Evolutionary conservation across 495 filamentous ascomycete species (phyloP), one percentile per base, ranked within the genome.

Genomic region (Mytilinidion resinicola): DNA sequence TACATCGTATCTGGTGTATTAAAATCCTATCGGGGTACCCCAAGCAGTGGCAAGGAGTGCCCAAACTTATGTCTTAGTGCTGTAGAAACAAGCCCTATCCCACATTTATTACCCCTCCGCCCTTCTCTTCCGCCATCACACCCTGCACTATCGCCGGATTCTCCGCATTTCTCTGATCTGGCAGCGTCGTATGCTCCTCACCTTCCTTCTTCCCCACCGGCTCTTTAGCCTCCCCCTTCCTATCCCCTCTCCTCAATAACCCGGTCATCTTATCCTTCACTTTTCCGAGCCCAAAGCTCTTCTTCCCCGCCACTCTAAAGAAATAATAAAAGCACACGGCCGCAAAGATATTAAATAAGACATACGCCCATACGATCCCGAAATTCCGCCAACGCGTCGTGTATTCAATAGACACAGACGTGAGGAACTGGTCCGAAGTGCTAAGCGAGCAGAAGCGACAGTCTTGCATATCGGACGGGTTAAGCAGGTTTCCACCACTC

Each of bases 241-340:
- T 2, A 6, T 30, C 25, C 25, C 25, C 25, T 6, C 25, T 30
- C 25, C 25, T 30, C 25, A 43, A 3, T 8, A 43, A 43, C 17
- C 41, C 41, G 3, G 4, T n/a, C 3, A n/a, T 4, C 17, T 43
- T n/a, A 2, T 78, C 72, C 67, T 77, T 76, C 54, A 68, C 67
- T 48, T 79, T 76, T 65, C 73, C 76, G 14, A 19, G 12, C 52
- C 20, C 8, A 15, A 15, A 21, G 14, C 51, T 56, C 51, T 63
- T 53, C 48, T 81, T 58, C 58, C 20, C 17, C 14, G 88, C 88
- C 51, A 95, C 86, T 6, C 90, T 76, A 7, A 81, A 78, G 53
- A 91, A 69, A 86, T 87, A 95, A 72, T 95, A 96, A 15, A 96
- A 67, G 42, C 79, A 75, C 17, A 92, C 67, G 0, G 89, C 90